Evolutionary conservation across 257 asterid species (phyloP).

Genomic region (Gentiana straminea): DNA sequence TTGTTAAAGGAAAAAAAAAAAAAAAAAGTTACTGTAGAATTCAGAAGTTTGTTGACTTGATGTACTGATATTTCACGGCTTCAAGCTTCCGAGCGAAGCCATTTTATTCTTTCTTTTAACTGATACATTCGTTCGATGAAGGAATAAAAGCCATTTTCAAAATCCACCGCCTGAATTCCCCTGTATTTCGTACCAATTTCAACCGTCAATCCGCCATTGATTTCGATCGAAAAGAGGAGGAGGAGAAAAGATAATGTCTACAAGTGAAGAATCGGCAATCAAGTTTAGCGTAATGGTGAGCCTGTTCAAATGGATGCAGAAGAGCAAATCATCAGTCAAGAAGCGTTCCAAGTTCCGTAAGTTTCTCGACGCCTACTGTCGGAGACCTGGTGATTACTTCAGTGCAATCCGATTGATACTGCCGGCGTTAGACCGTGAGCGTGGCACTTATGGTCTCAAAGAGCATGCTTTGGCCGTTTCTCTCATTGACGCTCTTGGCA

Average conservation of each 20-base stretch:
- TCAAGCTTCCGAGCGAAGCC: too few relatives aligned
- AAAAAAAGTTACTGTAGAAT: too few relatives aligned
- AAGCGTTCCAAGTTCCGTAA: slow-evolving; percentile 87
- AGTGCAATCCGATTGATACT: slow-evolving; percentile 74
- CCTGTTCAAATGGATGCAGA: slow-evolving; percentile 77
- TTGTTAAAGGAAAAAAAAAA: too few relatives aligned
- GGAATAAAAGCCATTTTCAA: too few relatives aligned
- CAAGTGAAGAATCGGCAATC: slow-evolving; percentile 31
- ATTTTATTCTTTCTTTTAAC: too few relatives aligned
- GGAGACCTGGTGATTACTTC: slow-evolving; percentile 58
- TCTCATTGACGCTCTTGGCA: slow-evolving; percentile 82
- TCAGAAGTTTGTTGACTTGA: too few relatives aligned
- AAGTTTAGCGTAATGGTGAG: slow-evolving; percentile 84
- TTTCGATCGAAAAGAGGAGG: not conserved
- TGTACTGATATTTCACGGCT: too few relatives aligned
- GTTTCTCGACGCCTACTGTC: slow-evolving; percentile 80
- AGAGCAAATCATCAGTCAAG: slow-evolving; percentile 46
- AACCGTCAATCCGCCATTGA: not conserved
- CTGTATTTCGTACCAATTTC: too few relatives aligned
- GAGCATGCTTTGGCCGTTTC: slow-evolving; percentile 92
- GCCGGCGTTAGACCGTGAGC: slow-evolving; percentile 82
- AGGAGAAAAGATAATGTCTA: not conserved
- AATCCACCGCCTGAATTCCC: too few relatives aligned
- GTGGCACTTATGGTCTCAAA: slow-evolving; percentile 83
- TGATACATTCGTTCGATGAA: too few relatives aligned